phyloP scores from a whole-genome alignment of 257 asterid genomes.

The Cruciata laevipes region DNA sequence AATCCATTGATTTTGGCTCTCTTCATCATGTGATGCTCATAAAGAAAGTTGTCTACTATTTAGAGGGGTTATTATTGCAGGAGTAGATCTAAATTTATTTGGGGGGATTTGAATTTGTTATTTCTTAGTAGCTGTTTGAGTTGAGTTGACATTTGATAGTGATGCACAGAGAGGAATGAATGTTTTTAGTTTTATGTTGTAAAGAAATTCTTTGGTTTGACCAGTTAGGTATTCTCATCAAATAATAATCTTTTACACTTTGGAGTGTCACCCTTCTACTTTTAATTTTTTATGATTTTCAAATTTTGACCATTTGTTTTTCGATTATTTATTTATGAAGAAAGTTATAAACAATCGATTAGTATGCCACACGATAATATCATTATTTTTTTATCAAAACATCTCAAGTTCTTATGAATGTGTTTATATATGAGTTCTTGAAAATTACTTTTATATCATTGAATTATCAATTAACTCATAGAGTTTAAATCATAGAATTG shows the following conservation, averaged over 20 bases:
- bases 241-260: not conserved
- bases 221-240: not conserved
- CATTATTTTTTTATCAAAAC: too few relatives aligned
- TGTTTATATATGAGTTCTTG: too few relatives aligned
- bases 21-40: slow-evolving; percentile 1
- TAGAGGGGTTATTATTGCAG: not conserved
- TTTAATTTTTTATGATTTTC: not conserved
- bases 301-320: too few relatives aligned
- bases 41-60: not conserved
- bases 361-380: too few relatives aligned
- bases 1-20: not conserved
- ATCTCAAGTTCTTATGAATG: too few relatives aligned
- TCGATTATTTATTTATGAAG: too few relatives aligned
- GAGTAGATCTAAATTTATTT: not conserved
- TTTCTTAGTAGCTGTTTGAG: not conserved
- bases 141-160: slow-evolving; percentile 3
- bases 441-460: too few relatives aligned
- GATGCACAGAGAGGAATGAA: slow-evolving; percentile 1
- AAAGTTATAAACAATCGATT: too few relatives aligned
- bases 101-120: not conserved
- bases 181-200: slow-evolving; percentile 1
- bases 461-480: too few relatives aligned
- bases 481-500: too few relatives aligned
- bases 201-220: slow-evolving; percentile 2
- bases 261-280: not conserved